These are phyloP conservation scores for Hymenoscyphus infarciens DNA, from an alignment of 2,329 filamentous ascomycete genomes.

Conservation along the genomic window DNA sequence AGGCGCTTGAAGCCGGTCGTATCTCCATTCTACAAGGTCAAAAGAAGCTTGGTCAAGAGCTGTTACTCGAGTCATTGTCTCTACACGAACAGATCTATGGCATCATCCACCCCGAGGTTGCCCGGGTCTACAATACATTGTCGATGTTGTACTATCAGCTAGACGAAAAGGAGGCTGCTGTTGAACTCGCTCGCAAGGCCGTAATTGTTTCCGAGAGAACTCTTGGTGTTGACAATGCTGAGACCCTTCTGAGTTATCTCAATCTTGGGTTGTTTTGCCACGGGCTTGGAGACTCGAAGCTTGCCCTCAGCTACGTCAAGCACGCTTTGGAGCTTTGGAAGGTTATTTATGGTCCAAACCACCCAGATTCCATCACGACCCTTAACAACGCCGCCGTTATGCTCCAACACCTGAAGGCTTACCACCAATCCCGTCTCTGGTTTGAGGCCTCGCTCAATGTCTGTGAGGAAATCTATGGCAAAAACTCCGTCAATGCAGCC, in stretches of 20 bases:
- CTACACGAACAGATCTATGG: constrained; percentile 98
- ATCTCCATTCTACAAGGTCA: constrained; percentile 96
- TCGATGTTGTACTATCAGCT: constrained; percentile 96
- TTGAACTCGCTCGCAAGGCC: constrained; percentile 93
- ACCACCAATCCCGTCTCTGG: constrained; percentile 92
- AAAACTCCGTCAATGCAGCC: constrained; percentile 86
- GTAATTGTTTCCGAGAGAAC: constrained; percentile 95
- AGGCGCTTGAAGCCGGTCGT: constrained; percentile 90
- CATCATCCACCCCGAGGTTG: constrained; percentile 93
- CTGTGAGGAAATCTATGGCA: constrained; percentile 86
- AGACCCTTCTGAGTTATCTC: constrained; percentile 92
- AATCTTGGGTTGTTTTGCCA: constrained; percentile 95
- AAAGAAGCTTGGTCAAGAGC: constrained; percentile 91
- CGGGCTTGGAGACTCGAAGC: constrained; percentile 82
- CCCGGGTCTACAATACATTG: constrained; percentile 88
- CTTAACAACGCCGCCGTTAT: constrained; percentile 99
- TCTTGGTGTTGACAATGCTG: constrained; percentile 85
- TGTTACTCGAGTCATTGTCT: constrained; percentile 91
- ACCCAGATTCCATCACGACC: constrained; percentile 97
- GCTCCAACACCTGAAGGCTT: constrained; percentile 93
- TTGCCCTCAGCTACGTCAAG: constrained; percentile 82
- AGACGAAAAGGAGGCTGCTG: constrained; percentile 94
- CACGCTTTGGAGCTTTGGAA: constrained; percentile 96
- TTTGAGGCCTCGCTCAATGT: constrained; percentile 90
- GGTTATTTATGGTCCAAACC: constrained; percentile 87